phyloP scores from a whole-genome alignment of 257 asterid species.

The Fraxinus cuspidata region DNA sequence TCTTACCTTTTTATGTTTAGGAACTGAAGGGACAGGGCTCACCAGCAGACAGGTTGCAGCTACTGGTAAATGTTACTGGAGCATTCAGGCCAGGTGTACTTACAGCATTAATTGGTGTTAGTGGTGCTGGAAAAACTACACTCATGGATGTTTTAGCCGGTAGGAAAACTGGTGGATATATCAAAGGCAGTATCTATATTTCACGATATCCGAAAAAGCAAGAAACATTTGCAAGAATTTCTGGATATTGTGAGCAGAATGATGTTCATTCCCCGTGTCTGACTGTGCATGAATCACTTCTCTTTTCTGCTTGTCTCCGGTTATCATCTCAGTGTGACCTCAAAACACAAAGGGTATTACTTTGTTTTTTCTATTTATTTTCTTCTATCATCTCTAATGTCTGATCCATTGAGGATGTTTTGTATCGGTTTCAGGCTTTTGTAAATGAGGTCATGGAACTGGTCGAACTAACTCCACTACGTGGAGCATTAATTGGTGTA shows the following conservation, averaged over 20 bases:
- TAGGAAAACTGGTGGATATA: slow-evolving; percentile 85
- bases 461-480: slow-evolving; percentile 68
- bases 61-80: slow-evolving; percentile 72
- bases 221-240: slow-evolving; percentile 86
- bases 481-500: slow-evolving; percentile 71
- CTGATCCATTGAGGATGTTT: slow-evolving; percentile 11
- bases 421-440: slow-evolving; percentile 54
- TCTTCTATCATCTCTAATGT: not conserved
- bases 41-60: slow-evolving; percentile 58
- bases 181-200: slow-evolving; percentile 63
- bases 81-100: slow-evolving; percentile 86
- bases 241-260: slow-evolving; percentile 91
- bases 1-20: slow-evolving; percentile 35
- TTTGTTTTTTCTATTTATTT: slow-evolving; percentile 10
- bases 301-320: slow-evolving; percentile 88
- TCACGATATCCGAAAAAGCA: slow-evolving; percentile 86
- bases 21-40: slow-evolving; percentile 79
- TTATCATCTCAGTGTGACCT: slow-evolving; percentile 64
- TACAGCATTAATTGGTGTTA: slow-evolving; percentile 89
- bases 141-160: slow-evolving; percentile 98
- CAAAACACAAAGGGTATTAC: slow-evolving; percentile 60
- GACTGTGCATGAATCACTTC: slow-evolving; percentile 75
- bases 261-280: slow-evolving; percentile 91
- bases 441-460: slow-evolving; percentile 81
- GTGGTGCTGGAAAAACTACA: slow-evolving; percentile 98